Base-by-base conservation (phyloP, 2,329 filamentous ascomycete genomes). In the Dactylellina parvicollis region DNA sequence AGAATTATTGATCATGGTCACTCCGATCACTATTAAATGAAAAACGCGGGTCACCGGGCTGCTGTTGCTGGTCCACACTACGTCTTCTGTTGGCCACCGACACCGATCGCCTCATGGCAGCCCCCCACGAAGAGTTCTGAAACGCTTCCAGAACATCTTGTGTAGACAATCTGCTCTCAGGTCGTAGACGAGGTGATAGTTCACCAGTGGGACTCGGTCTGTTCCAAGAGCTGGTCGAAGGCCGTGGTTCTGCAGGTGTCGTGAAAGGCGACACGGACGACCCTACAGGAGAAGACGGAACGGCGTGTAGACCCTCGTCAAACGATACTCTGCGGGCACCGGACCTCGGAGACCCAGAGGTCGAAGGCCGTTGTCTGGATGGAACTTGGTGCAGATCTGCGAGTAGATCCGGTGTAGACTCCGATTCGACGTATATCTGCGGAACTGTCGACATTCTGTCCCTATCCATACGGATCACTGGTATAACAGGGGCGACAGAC, bases 91-190 rank as follows among this genome's bases (percentile, higher is more conserved):
- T 40, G 7, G 59, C 67, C 28, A 55, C 60, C 16, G 70, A 67
- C 49, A 74, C 70, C 8, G 70, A 74, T 46, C 70, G 52, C 56
- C 70, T 74, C 70, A 74, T 74, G 24, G 70, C 70, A 62, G 36
- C 70, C 30, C 70, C 70, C 70, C 70, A 74, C 28, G 75, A 77
- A 46, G 75, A 75, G 32, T 69, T 72, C 40, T 77, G 56, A 66
- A 74, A 72, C 59, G 75, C 75, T 47, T 76, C 75, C 28, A 77
- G 65, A 49, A 76, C 77, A 28, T 77, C 73, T 22, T 75, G 72
- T n/a, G 75, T 67, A 38, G 76, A 73, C 26, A 76, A 42, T 28
- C 75, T 69, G 59, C 71, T 73, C 9, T 73, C 74, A 2, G 62
- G 52, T 9, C 72, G 72, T 36, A 71, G 55, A 38, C 56, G 56